Evolutionary conservation across 2,329 filamentous ascomycete genomes (phyloP), one percentile per base, ranked within the genome.

Genomic region (Microsporum audouinii): DNA sequence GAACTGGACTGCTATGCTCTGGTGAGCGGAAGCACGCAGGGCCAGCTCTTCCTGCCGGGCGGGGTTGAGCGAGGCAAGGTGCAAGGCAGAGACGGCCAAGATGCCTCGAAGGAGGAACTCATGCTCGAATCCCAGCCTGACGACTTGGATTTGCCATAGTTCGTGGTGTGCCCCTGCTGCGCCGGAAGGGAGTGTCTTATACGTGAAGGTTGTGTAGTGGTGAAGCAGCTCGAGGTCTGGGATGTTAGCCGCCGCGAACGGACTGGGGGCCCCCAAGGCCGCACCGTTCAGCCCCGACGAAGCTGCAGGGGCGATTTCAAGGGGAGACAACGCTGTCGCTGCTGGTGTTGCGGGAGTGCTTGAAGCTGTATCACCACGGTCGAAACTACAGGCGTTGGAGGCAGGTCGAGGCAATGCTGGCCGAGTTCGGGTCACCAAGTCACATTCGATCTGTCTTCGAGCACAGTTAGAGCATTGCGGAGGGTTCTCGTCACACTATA

Each of bases 51-150:
- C 66, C 45, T 62, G 67, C 43, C 63, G 63, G n/a, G 64, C 60
- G 5, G 68, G 68, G 51, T 71, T 67, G 1, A 76, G 66, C 56
- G 71, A 68, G 41, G 67, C 68, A 4, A 75, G 65, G 59, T 77
- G 75, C 10, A 76, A 67, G 14, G 73, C 73, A 8, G 72, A 68
- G 8, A 75, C 67, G 23, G 74, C 72, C 7, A 76, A 69, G 31
- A 74, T 66, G 31, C 69, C 70, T 53, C 73, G 68, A 12, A 76
- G 71, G 17, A 76, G 69, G 55, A 74, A 76, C 23, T 72, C 68
- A 63, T 75, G 71, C 33, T 71, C 68, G 65, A 76, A 73, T 4
- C 70, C 71, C 12, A 71, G 64, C 58, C 67, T 63, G 10, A 70
- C 68, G 1, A 67, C 65, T 49, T 69, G 61, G n/a, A 63, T 64